Evolutionary conservation across 192 early-diverging fungal genomes (phyloP).

Genomic region (Podila minutissima): DNA sequence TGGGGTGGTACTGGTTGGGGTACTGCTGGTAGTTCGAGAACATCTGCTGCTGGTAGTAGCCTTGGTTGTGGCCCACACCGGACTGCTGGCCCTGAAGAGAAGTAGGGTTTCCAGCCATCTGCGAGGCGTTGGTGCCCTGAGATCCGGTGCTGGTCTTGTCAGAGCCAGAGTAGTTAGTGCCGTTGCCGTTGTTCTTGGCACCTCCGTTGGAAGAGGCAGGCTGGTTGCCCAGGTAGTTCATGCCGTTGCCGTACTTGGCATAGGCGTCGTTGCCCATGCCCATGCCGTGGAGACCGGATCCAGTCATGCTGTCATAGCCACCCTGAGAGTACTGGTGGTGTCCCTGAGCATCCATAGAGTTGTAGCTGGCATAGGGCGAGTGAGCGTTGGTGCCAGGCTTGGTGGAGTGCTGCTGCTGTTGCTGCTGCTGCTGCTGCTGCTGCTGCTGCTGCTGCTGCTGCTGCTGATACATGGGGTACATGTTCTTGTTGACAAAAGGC

Average conservation of each 20-base stretch:
- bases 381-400: conserved; percentile 51
- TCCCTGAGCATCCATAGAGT: conserved; percentile 31
- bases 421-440: background rate
- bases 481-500: conserved; percentile 89
- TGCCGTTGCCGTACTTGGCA: conserved; percentile 43
- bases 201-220: conserved; percentile 12
- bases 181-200: conserved; percentile 7
- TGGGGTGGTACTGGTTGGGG: conserved; percentile 52
- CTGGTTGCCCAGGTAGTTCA: conserved; percentile 46
- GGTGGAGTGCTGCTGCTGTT: conserved; percentile 49
- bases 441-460: conserved; percentile 48
- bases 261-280: conserved; percentile 37
- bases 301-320: conserved; percentile 48
- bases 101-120: conserved; percentile 14
- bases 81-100: conserved; percentile 43
- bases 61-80: conserved; percentile 28
- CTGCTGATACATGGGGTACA: conserved; percentile 86
- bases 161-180: conserved; percentile 12
- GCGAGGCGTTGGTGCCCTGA: conserved; percentile 11
- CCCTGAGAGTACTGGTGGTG: conserved; percentile 46
- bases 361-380: conserved; percentile 51
- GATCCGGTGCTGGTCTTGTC: conserved; percentile 14
- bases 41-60: conserved; percentile 52
- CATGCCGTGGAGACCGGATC: conserved; percentile 43
- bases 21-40: conserved; percentile 63